Base-by-base conservation (phyloP, 495 filamentous ascomycete genomes). In the Emericellopsis terricola region DNA sequence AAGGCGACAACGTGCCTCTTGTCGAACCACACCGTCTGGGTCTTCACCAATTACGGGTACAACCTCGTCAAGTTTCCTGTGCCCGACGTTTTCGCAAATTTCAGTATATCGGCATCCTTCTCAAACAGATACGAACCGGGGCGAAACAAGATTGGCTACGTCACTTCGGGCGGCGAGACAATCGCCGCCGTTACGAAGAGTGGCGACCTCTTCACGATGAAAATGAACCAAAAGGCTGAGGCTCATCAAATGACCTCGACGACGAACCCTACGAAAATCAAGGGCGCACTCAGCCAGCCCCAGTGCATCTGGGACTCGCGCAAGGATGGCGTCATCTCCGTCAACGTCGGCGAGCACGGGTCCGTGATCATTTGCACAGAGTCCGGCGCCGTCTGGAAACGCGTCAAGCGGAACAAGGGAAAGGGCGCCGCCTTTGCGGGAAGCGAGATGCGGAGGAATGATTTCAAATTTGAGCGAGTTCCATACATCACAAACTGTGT, bases 41-140 rank as follows among this genome's bases (percentile, higher is more conserved):
- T 97, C 1, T 87, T 97, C 46, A 84, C 81, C 0, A 86, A 85
- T 31, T 94, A 87, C 46, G 89, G 86, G 2, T 94, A 92, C 47
- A 77, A 81, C 9, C 83, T 78, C 33, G 60, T 97, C 11, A 70
- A 68, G 13, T 87, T 94, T 41, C 81, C 84, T 0, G 58, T 81
- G 15, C 46, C 57, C 23, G 78, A 81, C 31, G 60, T 69, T 16
- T 80, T 78, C 47, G 68, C 68, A 11, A 76, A 68, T 33, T 59
- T 65, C 33, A 76, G 78, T 29, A 65, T 87, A 13, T 68, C 67
- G 33, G 73, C 74, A 42, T 71, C 69, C 41, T 35, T 9, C 19
- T 59, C 76, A 0, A 78, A 73, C 2, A 66, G 75, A 28, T 81
- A 85, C 44, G 76, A 81, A 33, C 54, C 59, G 16, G 46, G 47